These are phyloP conservation scores for Casaregolazyma lundiana DNA, from an alignment of 1,139 yeast genomes.

Conservation along the genomic window DNA sequence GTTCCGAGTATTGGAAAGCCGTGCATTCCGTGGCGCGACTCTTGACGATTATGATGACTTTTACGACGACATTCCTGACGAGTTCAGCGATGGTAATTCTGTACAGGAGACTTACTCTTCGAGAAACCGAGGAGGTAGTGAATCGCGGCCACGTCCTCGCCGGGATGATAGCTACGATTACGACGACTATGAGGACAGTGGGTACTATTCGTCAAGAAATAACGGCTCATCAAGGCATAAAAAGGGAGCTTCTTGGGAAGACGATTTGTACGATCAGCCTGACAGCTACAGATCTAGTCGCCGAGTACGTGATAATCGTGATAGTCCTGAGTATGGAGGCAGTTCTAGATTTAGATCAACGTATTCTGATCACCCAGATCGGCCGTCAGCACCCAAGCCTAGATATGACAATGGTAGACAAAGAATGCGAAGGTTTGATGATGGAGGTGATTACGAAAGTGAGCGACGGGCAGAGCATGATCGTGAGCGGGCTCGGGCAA, in stretches of 20 bases:
- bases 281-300: constrained; percentile 14
- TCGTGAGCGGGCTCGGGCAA: constrained; percentile 14
- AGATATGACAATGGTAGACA: constrained; percentile 16
- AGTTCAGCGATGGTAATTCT: constrained; percentile 28
- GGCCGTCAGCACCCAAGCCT: constrained; percentile 54
- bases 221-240: constrained; percentile 20
- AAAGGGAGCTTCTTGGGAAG: constrained; percentile 63
- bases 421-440: constrained; percentile 10
- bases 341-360: constrained; percentile 33
- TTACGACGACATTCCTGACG: constrained; percentile 68
- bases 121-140: constrained; percentile 14
- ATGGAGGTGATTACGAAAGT: constrained; percentile 17
- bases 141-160: constrained; percentile 28
- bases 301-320: constrained; percentile 16
- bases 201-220: constrained; percentile 22
- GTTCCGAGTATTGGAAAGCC: constrained; percentile 78
- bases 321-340: constrained; percentile 24
- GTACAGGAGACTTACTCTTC: constrained; percentile 10
- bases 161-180: constrained; percentile 26
- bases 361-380: constrained; percentile 31
- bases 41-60: constrained; percentile 56
- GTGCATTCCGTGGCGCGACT: constrained; percentile 67
- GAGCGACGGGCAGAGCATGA: constrained; percentile 16
- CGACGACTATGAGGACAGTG: constrained; percentile 42
- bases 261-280: constrained; percentile 66